These are phyloP conservation scores for Mycosarcoma maydis DNA, from an alignment of 1,284 basidiomycete species.

Conservation along the genomic window DNA sequence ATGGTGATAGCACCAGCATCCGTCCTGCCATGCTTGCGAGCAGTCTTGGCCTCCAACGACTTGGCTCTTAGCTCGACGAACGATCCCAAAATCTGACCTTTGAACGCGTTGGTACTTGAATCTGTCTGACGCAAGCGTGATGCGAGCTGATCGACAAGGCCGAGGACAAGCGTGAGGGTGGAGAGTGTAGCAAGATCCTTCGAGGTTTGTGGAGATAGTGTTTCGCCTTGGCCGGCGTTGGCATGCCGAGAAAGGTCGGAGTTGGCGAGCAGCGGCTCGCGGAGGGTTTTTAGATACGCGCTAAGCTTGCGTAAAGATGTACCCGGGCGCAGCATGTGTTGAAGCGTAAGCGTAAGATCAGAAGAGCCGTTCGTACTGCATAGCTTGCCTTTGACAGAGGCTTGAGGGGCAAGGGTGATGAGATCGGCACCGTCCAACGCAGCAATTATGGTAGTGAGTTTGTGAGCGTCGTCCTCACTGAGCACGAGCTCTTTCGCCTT, in stretches of 20 bases:
- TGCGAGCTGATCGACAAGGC: conserved; percentile 46
- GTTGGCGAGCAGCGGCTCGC: conserved; percentile 24
- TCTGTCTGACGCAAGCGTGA: conserved; percentile 21
- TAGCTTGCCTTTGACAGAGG: conserved; percentile 17
- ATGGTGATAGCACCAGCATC: neutral
- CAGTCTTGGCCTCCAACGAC: conserved; percentile 15
- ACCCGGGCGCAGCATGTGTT: conserved; percentile 17
- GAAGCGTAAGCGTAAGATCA: neutral
- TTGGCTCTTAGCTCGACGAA: conserved; percentile 21
- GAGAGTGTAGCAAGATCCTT: conserved; percentile 22
- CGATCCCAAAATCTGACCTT: conserved; percentile 19
- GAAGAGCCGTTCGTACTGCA: neutral
- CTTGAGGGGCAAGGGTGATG: neutral
- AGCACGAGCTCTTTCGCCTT: conserved; percentile 24
- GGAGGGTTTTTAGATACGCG: conserved; percentile 13
- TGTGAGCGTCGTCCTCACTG: conserved; percentile 19
- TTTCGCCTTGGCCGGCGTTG: neutral
- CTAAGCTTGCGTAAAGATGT: conserved; percentile 25
- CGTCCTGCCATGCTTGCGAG: conserved; percentile 1
- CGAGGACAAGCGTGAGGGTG: conserved; percentile 24
- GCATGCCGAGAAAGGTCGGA: conserved; percentile 12
- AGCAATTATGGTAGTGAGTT: conserved; percentile 14
- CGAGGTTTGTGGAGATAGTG: neutral
- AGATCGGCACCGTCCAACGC: conserved; percentile 11
- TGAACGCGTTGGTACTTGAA: conserved; percentile 11